Base-by-base conservation (phyloP, 352 stramenopile species). In the Phytophthora multivora region DNA sequence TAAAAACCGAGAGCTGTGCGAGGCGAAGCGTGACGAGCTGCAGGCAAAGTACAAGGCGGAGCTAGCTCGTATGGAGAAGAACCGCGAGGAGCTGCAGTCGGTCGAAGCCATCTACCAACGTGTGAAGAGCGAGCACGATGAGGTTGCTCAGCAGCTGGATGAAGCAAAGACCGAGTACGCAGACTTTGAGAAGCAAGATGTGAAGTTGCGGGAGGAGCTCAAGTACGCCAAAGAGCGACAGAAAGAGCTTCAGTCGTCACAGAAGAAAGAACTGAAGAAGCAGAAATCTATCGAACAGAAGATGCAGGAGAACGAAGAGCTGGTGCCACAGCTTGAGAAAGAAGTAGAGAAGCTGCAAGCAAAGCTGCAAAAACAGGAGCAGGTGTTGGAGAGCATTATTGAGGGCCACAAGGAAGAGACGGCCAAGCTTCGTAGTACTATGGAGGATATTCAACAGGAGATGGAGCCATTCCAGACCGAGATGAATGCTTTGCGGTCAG, bases 181-280 rank as follows among this genome's bases (percentile, higher is more conserved):
- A 7, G 87, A 95, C 13, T 99, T 98, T 70, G 97, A 99, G 75
- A 88, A 97, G 49, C 87, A 97, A 66, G 97, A 99, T 63, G 98
- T 99, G 66, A 98, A 99, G 77, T 75, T 99, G 41, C 80, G 90
- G 25, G 97, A 99, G 82, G 96, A 99, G 57, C 87, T 99, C 40
- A 99, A 99, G 73, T 95, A 98, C 70, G 80, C 86, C 18, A 98
- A 99, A 70, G 74, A 87, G 40, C 83, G 93, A 42, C 81, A 96
- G 6, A 98, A 97, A 38, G 97, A 99, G 63, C 63, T 98, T 12
- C 77, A 98, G 42, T 73, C 74, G 0, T 88, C 91, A 26, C 86
- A 97, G 31, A 91, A 96, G 51, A 94, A 91, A 39, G 96, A 98
- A 51, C 60, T 80, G 11, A 97, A 98, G 60, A 98, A 98, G 66